Evolutionary conservation across 2,329 filamentous ascomycete species (phyloP).

Genomic region (Alternaria rosae): DNA sequence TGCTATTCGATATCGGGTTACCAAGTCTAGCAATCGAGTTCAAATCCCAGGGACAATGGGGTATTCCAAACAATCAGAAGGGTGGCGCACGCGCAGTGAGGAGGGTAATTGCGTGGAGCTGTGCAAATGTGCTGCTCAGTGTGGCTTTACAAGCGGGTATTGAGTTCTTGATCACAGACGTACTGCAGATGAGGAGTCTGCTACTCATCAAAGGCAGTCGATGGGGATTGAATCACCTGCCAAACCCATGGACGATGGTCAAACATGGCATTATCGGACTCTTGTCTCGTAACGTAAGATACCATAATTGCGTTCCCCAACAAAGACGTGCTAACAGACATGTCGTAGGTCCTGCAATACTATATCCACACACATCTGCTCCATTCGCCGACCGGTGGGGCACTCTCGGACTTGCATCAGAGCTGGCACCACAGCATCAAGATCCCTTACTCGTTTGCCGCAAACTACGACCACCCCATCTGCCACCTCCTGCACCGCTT

Average conservation of each 20-base stretch:
- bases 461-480: constrained; percentile 73
- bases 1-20: constrained; percentile 73
- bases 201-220: constrained; percentile 66
- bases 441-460: constrained; percentile 67
- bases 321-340: constrained; percentile 17
- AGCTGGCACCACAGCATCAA: constrained; percentile 66
- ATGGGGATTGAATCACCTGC: constrained; percentile 67
- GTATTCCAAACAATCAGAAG: constrained; percentile 54
- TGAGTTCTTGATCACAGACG: constrained; percentile 63
- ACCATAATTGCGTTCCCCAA: neutral
- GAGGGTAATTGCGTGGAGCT: constrained; percentile 61
- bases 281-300: constrained; percentile 63
- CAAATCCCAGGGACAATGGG: constrained; percentile 69
- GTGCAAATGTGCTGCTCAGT: constrained; percentile 64
- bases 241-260: constrained; percentile 67
- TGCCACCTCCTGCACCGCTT: constrained; percentile 69
- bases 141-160: constrained; percentile 63
- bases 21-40: constrained; percentile 73
- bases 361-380: constrained; percentile 75
- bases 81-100: constrained; percentile 54
- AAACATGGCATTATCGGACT: constrained; percentile 64
- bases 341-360: constrained; percentile 68
- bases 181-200: constrained; percentile 62
- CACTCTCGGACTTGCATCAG: constrained; percentile 53
- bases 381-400: constrained; percentile 57